Conservation (phyloP, 1,284 basidiomycete genomes). For the Abortiporus biennis region DNA sequence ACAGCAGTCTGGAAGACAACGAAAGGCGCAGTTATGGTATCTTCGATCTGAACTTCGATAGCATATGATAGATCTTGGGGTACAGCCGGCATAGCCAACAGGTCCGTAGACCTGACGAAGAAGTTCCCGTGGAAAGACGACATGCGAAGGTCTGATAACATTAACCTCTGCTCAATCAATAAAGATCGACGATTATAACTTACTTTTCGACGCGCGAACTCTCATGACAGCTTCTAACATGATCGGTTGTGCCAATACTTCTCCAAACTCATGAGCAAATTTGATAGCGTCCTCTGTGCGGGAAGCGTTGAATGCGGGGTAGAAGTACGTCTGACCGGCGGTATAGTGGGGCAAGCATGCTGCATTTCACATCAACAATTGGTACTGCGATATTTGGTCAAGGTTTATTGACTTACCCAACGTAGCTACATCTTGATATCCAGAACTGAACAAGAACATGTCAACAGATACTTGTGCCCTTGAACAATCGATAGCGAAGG, state of each 20-base stretch:
- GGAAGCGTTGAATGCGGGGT: conserved; percentile 95
- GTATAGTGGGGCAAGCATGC: conserved; percentile 96
- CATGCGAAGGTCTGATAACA: conserved; percentile 78
- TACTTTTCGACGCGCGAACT: conserved; percentile 89
- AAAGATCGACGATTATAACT: conserved; percentile 8
- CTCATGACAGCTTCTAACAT: conserved; percentile 98
- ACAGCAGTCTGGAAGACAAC: conserved; percentile 97
- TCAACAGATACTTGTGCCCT: conserved; percentile 96
- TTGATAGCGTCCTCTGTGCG: conserved; percentile 95
- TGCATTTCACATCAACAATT: conserved; percentile 23
- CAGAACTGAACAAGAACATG: conserved; percentile 96
- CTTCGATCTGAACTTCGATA: conserved; percentile 97
- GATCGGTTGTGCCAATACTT: conserved; percentile 90
- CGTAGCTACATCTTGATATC: conserved; percentile 95
- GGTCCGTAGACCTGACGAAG: conserved; percentile 96
- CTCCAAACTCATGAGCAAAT: conserved; percentile 96
- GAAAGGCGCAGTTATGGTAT: conserved; percentile 87
- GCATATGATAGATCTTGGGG: conserved; percentile 96
- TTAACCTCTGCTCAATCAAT: background rate
- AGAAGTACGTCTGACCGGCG: conserved; percentile 97
- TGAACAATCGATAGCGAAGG: conserved; percentile 98
- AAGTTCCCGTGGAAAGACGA: conserved; percentile 99
- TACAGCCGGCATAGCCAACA: conserved; percentile 94
- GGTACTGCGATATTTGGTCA: background rate
- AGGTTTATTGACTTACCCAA: conserved; percentile 45